A percentile compares a stretch with the other conserved stretches of the same genome.
Conservation (phyloP, 805 yeast species). For the Jamesozyma piceae region DNA sequence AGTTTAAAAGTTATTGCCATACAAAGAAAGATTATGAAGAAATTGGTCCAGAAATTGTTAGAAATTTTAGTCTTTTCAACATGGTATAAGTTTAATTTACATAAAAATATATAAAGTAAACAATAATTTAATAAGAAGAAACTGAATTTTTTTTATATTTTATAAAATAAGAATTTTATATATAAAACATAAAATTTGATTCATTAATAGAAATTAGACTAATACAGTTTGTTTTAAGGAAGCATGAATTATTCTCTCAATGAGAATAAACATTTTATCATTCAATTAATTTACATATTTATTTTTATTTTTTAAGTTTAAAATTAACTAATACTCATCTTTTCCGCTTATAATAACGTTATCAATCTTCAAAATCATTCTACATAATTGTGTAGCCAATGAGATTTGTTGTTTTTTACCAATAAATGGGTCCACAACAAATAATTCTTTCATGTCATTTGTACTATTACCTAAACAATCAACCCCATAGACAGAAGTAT, state of each 20-base stretch:
- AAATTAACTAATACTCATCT: conserved; percentile 46
- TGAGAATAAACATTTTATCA: not conserved
- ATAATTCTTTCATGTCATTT: conserved; percentile 86
- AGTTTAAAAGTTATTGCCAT: conserved; percentile 91
- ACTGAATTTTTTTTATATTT: too few relatives aligned
- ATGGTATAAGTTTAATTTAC: too few relatives aligned
- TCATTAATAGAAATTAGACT: too few relatives aligned
- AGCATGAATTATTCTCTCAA: too few relatives aligned
- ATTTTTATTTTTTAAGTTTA: not conserved
- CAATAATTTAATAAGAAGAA: too few relatives aligned
- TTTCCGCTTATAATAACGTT: conserved; percentile 89
- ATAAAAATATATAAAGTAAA: too few relatives aligned
- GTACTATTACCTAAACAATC: conserved; percentile 86
- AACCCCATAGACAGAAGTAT: conserved; percentile 69
- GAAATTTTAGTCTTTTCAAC: conserved; percentile 90
- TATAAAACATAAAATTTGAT: too few relatives aligned
- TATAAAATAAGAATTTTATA: too few relatives aligned
- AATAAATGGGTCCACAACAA: conserved; percentile 92
- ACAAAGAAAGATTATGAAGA: conserved; percentile 97
- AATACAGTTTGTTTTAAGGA: too few relatives aligned
- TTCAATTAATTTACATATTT: too few relatives aligned
- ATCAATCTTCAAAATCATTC: conserved; percentile 96
- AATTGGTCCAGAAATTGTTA: conserved; percentile 93
- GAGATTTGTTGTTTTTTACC: conserved; percentile 94
- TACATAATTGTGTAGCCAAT: conserved; percentile 91